Evolutionary conservation across 495 filamentous ascomycete species (phyloP).

Genomic region (Penicillium daleae): DNA sequence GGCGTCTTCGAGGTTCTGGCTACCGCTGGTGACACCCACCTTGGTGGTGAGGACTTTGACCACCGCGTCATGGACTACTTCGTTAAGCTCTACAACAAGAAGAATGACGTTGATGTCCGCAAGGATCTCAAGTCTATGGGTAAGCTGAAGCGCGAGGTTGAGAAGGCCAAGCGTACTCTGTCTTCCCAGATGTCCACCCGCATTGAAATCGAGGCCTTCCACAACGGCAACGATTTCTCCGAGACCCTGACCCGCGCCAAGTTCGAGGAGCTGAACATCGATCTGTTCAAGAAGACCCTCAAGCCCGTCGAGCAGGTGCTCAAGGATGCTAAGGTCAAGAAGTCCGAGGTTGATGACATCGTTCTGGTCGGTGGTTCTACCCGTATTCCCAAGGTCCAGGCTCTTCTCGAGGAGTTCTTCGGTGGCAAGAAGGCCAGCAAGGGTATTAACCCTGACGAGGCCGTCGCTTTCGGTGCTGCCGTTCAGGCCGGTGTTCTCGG

Average conservation of each 20-base stretch:
- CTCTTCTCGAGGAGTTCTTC: slow-evolving; percentile 97
- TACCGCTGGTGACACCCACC: slow-evolving; percentile 98
- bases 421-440: slow-evolving; percentile 99
- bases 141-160: slow-evolving; percentile 99
- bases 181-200: slow-evolving; percentile 98
- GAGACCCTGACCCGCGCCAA: slow-evolving; percentile 98
- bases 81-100: slow-evolving; percentile 99
- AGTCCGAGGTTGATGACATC: slow-evolving; percentile 83
- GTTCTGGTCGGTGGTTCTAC: slow-evolving; percentile 95
- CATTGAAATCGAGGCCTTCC: slow-evolving; percentile 98
- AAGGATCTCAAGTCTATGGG: slow-evolving; percentile 99
- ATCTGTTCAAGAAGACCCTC: slow-evolving; percentile 98
- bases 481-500: slow-evolving; percentile 98
- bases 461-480: slow-evolving; percentile 97
- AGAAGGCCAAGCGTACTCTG: slow-evolving; percentile 99
- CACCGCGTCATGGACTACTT: slow-evolving; percentile 97
- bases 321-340: slow-evolving; percentile 90
- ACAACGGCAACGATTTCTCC: slow-evolving; percentile 95
- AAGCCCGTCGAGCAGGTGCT: slow-evolving; percentile 98
- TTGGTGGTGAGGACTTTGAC: slow-evolving; percentile 99
- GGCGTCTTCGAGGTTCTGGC: slow-evolving; percentile 98
- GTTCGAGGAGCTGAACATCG: slow-evolving; percentile 98
- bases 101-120: slow-evolving; percentile 87
- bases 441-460: slow-evolving; percentile 99
- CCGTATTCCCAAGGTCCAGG: slow-evolving; percentile 98